Percentiles rank a stretch among this genome's conserved stretches.
phyloP scores from a whole-genome alignment of 352 stramenopile species.

The Aphanomyces astaci region DNA sequence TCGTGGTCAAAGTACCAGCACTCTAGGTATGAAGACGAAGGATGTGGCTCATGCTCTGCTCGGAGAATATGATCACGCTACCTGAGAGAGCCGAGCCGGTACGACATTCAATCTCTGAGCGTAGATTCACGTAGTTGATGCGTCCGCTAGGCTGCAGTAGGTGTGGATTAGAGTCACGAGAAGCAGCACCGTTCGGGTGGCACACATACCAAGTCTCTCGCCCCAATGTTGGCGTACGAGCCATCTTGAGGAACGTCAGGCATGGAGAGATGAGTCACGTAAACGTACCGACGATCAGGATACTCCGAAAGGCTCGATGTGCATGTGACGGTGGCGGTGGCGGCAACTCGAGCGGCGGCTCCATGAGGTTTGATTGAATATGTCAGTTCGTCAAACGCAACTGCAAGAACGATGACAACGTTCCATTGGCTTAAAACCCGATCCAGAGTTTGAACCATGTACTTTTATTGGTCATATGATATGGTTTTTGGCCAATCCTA shows the following conservation, averaged over 20 bases:
- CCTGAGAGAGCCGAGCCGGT: conserved; percentile 41
- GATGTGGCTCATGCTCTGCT: background rate
- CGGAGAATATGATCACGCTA: conserved; percentile 16
- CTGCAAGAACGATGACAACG: no score
- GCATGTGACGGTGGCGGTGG: background rate
- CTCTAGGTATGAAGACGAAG: conserved; percentile 43
- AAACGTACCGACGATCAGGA: conserved; percentile 54
- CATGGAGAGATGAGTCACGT: conserved; percentile 1
- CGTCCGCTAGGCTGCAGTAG: conserved; percentile 29
- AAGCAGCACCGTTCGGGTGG: background rate
- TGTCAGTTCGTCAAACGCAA: no score
- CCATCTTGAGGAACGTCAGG: conserved; percentile 37
- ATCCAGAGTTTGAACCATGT: no score
- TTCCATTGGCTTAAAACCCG: no score
- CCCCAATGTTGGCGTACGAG: conserved; percentile 59
- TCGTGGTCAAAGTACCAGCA: conserved; percentile 86
- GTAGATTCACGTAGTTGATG: conserved; percentile 68
- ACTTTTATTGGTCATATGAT: no score
- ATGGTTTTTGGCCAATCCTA: no score
- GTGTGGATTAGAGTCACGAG: background rate
- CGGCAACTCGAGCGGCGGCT: background rate
- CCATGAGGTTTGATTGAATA: background rate
- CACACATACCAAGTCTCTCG: conserved; percentile 34
- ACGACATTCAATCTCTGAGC: conserved; percentile 44
- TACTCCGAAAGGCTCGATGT: conserved; percentile 28